phyloP scores from a whole-genome alignment of 139 green algal species.

The Raphidocelis subcapitata region DNA sequence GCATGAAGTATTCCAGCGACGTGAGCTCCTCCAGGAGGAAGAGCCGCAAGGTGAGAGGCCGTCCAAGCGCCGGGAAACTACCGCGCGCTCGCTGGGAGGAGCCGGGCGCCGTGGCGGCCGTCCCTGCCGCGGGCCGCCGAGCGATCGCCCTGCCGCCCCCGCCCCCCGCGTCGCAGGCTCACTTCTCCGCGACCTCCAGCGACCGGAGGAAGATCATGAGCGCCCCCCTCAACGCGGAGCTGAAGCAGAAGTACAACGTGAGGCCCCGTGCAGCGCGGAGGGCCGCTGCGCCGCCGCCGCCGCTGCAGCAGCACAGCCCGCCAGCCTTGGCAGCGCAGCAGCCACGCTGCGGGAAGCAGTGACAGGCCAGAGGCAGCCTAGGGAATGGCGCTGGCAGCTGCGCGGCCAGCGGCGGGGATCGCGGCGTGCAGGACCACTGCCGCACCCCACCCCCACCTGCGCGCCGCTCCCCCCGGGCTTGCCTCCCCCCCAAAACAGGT shows the following conservation, averaged over 20 bases:
- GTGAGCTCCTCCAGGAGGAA: constrained; percentile 90
- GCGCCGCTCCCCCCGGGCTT: no score
- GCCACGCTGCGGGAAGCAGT: neutral
- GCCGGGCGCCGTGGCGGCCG: neutral
- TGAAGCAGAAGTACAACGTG: constrained; percentile 90
- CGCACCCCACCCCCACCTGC: no score
- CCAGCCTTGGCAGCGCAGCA: neutral
- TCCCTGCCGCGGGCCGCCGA: neutral
- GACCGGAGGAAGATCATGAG: constrained; percentile 95
- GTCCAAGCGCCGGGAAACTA: neutral
- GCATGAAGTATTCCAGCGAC: constrained; percentile 77
- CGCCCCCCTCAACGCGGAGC: constrained; percentile 87
- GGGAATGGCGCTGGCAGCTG: neutral
- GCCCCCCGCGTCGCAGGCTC: constrained; percentile 71
- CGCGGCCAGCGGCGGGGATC: neutral
- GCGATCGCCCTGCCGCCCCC: neutral
- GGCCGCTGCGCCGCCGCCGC: neutral
- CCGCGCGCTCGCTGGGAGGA: neutral
- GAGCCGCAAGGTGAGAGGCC: constrained; percentile 85
- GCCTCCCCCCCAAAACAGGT: no score
- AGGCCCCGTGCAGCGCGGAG: constrained; percentile 3
- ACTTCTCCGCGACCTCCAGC: constrained; percentile 95
- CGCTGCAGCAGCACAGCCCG: neutral
- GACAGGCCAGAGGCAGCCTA: neutral
- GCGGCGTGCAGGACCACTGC: no score